Evolutionary conservation across 2,329 filamentous ascomycete genomes (phyloP).

Genomic region (Penicillium nordicum): DNA sequence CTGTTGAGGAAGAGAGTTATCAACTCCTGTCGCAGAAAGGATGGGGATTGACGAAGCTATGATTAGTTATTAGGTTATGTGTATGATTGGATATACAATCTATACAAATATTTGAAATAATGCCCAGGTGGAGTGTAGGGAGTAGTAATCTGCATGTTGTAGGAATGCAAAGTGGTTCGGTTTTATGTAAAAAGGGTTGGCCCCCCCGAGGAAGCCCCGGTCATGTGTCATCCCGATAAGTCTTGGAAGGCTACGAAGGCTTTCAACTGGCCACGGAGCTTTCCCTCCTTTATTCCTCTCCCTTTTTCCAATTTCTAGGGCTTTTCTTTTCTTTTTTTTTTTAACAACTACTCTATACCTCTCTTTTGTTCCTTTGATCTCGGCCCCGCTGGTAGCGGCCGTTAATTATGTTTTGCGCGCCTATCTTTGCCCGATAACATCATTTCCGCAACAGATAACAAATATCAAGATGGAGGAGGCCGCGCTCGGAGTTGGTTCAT

Average conservation of each 20-base stretch:
- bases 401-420: constrained; percentile 27
- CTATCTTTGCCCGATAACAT: constrained; percentile 13
- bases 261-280: background rate
- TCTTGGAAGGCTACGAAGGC: background rate
- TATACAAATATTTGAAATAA: background rate
- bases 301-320: background rate
- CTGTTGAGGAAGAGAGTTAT: constrained; percentile 50
- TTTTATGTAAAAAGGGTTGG: background rate
- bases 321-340: constrained; percentile 11
- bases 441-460: constrained; percentile 12
- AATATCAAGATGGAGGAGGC: constrained; percentile 32
- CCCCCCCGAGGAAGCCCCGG: background rate
- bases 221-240: constrained; percentile 9
- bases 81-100: background rate
- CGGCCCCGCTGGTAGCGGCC: constrained; percentile 25
- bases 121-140: background rate
- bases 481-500: constrained; percentile 25
- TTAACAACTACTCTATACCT: constrained; percentile 4
- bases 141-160: background rate
- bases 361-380: constrained; percentile 3
- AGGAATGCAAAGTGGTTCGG: background rate
- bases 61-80: constrained; percentile 6
- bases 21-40: constrained; percentile 46
- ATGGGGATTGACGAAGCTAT: constrained; percentile 47
- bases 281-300: constrained; percentile 1